These are phyloP conservation scores for Orbilia javanica DNA, from an alignment of 2,329 filamentous ascomycete species.

Conservation along the genomic window DNA sequence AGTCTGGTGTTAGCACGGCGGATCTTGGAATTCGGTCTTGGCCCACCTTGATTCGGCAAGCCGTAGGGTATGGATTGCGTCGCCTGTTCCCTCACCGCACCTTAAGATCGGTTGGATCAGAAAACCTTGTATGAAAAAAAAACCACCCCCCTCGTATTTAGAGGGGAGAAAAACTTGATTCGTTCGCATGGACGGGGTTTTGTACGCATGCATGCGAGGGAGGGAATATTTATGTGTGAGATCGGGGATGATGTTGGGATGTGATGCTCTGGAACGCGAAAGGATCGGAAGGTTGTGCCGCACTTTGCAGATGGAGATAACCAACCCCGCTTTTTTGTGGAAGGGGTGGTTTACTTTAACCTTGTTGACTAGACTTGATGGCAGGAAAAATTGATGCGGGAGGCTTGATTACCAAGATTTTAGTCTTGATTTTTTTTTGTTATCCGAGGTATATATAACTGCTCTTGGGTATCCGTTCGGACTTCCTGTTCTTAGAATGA, in stretches of 20 bases:
- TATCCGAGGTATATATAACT: neutral
- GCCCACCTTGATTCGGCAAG: conserved; percentile 7
- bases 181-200: neutral
- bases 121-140: neutral
- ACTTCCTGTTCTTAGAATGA: too few relatives aligned
- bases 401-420: neutral
- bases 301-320: neutral
- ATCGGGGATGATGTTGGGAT: conserved; percentile 9
- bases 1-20: conserved; percentile 16
- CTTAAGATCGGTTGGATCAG: neutral
- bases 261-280: neutral
- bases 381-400: neutral
- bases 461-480: neutral
- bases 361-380: neutral
- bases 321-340: conserved; percentile 16
- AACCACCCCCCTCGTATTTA: neutral
- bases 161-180: conserved; percentile 32
- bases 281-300: conserved; percentile 11
- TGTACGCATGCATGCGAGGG: conserved; percentile 15
- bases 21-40: conserved; percentile 11
- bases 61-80: neutral
- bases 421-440: neutral
- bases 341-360: neutral
- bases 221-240: conserved; percentile 1
- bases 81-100: too few relatives aligned